These are phyloP conservation scores for Trichoderma virens DNA, from an alignment of 495 filamentous ascomycete species.

Conservation along the genomic window DNA sequence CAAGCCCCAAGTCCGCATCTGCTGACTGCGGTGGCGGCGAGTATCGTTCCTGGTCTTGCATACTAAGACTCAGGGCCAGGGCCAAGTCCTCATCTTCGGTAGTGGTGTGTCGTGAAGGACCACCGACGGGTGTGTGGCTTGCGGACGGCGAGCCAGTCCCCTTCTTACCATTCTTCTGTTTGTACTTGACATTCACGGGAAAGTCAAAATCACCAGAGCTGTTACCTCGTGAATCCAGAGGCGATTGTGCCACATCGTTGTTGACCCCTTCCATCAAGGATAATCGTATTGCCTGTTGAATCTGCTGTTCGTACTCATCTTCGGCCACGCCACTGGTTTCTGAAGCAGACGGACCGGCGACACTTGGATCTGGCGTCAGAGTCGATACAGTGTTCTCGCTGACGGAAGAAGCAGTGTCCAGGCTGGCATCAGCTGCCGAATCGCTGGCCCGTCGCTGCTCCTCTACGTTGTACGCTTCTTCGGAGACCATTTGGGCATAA, in stretches of 20 bases:
- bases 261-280: conserved; percentile 56
- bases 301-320: conserved; percentile 62
- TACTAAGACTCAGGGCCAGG: conserved; percentile 74
- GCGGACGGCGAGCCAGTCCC: conserved; percentile 25
- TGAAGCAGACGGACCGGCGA: conserved; percentile 33
- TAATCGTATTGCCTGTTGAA: conserved; percentile 73
- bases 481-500: conserved; percentile 82
- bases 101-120: conserved; percentile 15
- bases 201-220: conserved; percentile 40
- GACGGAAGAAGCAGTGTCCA: conserved; percentile 39
- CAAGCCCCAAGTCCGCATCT: conserved; percentile 17
- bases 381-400: conserved; percentile 39
- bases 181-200: conserved; percentile 50
- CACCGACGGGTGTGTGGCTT: conserved; percentile 15
- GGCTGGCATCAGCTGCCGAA: conserved; percentile 35
- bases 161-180: conserved; percentile 29
- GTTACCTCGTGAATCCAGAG: conserved; percentile 13
- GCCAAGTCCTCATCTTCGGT: conserved; percentile 65
- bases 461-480: conserved; percentile 62
- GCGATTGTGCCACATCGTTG: conserved; percentile 25
- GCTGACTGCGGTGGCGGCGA: conserved; percentile 19
- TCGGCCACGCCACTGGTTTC: conserved; percentile 32
- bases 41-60: conserved; percentile 66
- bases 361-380: conserved; percentile 43
- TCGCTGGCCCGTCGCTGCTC: conserved; percentile 50